A percentile compares a stretch with the other conserved stretches of the same genome.
phyloP scores from a whole-genome alignment of 768 basidiomycete species.

The Gautieria morchelliformis region DNA sequence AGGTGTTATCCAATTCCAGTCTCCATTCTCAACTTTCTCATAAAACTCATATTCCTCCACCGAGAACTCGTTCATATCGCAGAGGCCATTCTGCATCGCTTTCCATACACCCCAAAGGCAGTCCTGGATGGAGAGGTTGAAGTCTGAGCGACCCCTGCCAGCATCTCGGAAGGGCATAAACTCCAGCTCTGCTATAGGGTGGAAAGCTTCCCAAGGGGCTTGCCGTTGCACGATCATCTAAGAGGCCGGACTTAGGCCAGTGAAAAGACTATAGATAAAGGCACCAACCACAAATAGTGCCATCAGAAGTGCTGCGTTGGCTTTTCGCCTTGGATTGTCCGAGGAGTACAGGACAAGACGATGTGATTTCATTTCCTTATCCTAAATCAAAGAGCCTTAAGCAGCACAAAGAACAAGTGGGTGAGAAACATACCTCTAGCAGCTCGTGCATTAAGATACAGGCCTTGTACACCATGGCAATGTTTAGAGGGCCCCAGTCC shows the following conservation, averaged over 20 bases:
- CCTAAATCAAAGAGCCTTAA: slow-evolving; percentile 32
- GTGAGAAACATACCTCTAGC: slow-evolving; percentile 45
- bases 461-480: slow-evolving; percentile 88
- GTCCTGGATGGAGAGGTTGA: slow-evolving; percentile 88
- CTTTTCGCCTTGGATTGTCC: slow-evolving; percentile 76
- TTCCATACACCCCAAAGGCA: slow-evolving; percentile 85
- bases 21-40: slow-evolving; percentile 92
- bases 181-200: slow-evolving; percentile 85
- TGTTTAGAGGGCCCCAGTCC: slow-evolving; percentile 88
- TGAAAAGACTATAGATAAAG: not conserved
- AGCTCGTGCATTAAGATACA: slow-evolving; percentile 89
- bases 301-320: slow-evolving; percentile 91
- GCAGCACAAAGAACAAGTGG: not conserved
- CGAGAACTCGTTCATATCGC: slow-evolving; percentile 91
- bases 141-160: slow-evolving; percentile 85
- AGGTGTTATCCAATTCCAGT: slow-evolving; percentile 93
- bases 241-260: slow-evolving; percentile 13
- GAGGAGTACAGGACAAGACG: slow-evolving; percentile 84
- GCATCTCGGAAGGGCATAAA: slow-evolving; percentile 97
- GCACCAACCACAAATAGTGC: slow-evolving; percentile 80
- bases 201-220: slow-evolving; percentile 90
- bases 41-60: slow-evolving; percentile 90
- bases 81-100: slow-evolving; percentile 83
- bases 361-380: slow-evolving; percentile 60
- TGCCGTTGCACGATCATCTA: slow-evolving; percentile 90